These are phyloP conservation scores for Spizellomyces punctatus DNA, from an alignment of 192 early-diverging fungal genomes.

Conservation along the genomic window DNA sequence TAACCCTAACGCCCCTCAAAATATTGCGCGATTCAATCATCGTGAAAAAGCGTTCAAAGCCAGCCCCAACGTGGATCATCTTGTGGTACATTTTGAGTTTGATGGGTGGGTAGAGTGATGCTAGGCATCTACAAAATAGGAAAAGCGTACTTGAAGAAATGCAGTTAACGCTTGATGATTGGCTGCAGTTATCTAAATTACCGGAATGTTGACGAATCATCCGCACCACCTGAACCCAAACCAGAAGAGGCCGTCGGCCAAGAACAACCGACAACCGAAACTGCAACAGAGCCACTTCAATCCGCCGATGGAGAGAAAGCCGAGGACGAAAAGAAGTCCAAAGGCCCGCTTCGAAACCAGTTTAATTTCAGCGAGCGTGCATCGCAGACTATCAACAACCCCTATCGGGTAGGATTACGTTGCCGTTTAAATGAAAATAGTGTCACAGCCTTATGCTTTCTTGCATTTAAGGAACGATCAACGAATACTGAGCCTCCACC, in stretches of 20 bases:
- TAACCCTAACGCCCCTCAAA: conserved; percentile 67
- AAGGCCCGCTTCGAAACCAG: conserved; percentile 55
- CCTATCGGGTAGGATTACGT: conserved; percentile 44
- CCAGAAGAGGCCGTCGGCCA: neutral
- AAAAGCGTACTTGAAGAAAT: neutral
- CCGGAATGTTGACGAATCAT: conserved; percentile 34
- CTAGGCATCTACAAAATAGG: no score
- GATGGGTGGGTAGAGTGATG: conserved; percentile 46
- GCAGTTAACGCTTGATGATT: neutral
- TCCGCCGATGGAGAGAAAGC: conserved; percentile 16
- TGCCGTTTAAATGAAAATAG: neutral
- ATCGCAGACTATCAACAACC: conserved; percentile 63
- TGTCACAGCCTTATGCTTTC: neutral
- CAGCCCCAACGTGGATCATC: conserved; percentile 62
- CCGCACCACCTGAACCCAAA: conserved; percentile 15
- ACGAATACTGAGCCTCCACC: conserved; percentile 70
- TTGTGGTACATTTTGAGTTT: conserved; percentile 65
- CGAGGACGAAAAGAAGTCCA: conserved; percentile 54
- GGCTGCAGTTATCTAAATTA: conserved; percentile 49
- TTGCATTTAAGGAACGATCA: conserved; percentile 46
- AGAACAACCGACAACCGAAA: conserved; percentile 29
- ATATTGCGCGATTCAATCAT: conserved; percentile 62
- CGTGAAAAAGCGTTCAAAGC: conserved; percentile 62
- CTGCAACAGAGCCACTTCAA: conserved; percentile 14
- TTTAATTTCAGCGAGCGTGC: conserved; percentile 69